A percentile compares a stretch with the other conserved stretches of the same genome.
phyloP scores from a whole-genome alignment of 345 rosid species.

The Firmiana major region DNA sequence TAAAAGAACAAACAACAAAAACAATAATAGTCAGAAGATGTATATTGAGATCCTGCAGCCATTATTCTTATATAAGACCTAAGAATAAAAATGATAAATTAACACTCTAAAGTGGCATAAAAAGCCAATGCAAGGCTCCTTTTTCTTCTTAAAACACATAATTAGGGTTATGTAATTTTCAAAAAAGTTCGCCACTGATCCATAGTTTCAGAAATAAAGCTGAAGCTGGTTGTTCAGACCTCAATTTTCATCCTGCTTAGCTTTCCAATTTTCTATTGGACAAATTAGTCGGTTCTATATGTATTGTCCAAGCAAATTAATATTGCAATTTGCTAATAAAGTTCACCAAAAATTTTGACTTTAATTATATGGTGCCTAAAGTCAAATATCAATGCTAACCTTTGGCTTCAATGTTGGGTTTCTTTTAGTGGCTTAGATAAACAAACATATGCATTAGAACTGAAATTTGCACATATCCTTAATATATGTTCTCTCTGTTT shows the following conservation, averaged over 20 bases:
- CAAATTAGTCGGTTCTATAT: not conserved
- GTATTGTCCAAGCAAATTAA: not conserved
- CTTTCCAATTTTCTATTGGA: not conserved
- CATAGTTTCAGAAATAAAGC: not conserved
- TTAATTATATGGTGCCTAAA: not conserved
- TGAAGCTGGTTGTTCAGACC: not conserved
- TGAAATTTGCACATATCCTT: not conserved
- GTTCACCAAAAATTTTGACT: slow-evolving; percentile 11
- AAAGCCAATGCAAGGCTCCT: too few relatives aligned
- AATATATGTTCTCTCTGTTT: not conserved
- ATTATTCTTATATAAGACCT: too few relatives aligned
- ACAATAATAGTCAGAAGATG: too few relatives aligned
- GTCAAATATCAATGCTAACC: slow-evolving; percentile 2
- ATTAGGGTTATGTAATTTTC: not conserved
- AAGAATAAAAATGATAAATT: too few relatives aligned
- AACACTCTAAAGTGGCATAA: too few relatives aligned
- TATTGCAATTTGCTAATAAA: slow-evolving; percentile 3
- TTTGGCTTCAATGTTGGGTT: not conserved
- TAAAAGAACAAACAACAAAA: too few relatives aligned
- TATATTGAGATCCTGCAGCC: too few relatives aligned
- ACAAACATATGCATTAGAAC: not conserved
- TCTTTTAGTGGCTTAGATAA: not conserved
- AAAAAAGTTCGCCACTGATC: not conserved
- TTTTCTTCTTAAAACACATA: too few relatives aligned
- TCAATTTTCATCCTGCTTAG: not conserved